Evolutionary conservation across 1,139 yeast genomes (phyloP), one percentile per base, ranked within the genome.

Genomic region (Hanseniaspora uvarum): DNA sequence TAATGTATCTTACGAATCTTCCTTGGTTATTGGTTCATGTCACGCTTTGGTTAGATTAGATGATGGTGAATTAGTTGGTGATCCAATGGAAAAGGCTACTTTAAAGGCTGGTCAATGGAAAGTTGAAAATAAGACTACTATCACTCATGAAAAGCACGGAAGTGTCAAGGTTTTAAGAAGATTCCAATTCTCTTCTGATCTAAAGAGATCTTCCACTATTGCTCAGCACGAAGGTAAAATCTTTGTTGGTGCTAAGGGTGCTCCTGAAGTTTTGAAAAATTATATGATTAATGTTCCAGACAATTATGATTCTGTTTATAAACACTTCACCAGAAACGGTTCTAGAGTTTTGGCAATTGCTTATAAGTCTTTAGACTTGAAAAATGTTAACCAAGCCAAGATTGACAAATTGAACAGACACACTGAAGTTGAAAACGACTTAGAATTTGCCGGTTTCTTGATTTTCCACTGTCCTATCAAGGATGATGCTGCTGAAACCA

Each of bases 41-140:
- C 98, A 94, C 69, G 97, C 98, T 37, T 76, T 92, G 59, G 98
- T 94, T 33, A 80, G 81, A 63, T 76, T 92, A 57, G 96, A 92
- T 63, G 95, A 89, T 66, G 98, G 97, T 62, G 97, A 92, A 59
- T 80, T 89, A 61, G 98, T 92, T 57, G 98, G 98, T 70, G 99
- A 94, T 64, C 96, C 98, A 59, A 92, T 92, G 97, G 98, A 94
- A 71, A 87, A 89, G 70, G 96, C 94, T 39, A 92, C 98, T 50
- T 75, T 92, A 61, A 82, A 81, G 61, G 94, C 95, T 52, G 80
- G 94, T 56, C 80, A 81, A 46, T 94, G 97, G 96, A 73, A 72
- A 40, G 86, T 92, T 60, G 88, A 85, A 55, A 77, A 75, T 57
- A 80, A 84, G 60, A 95, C 89, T 64, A 65, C 75, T 54, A 80